phyloP scores from a whole-genome alignment of 805 yeast species.

The Pichia cephalocereana region DNA sequence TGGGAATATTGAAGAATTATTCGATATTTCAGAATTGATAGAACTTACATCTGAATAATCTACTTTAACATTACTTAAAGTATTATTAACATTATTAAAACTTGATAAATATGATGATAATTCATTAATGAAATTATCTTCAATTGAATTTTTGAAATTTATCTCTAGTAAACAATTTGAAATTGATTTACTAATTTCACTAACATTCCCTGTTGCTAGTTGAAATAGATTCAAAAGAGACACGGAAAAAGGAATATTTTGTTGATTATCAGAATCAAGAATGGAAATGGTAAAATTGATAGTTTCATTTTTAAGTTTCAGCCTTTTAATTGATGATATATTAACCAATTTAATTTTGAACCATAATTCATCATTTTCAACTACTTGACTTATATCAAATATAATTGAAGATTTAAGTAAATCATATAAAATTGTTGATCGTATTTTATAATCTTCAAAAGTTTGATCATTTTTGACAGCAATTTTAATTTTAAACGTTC shows the following conservation, averaged over 20 bases:
- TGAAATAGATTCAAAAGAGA: not conserved
- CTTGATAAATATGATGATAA: not conserved
- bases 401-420: not conserved
- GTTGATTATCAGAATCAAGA: not conserved
- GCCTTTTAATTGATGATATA: slow-evolving; percentile 1
- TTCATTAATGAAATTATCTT: not conserved
- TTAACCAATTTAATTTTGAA: not conserved
- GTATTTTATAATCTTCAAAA: not conserved
- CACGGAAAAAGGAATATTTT: not conserved
- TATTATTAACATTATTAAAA: not conserved
- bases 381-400: not conserved
- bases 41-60: not conserved
- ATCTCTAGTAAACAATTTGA: not conserved
- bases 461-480: not conserved
- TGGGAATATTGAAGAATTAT: not conserved
- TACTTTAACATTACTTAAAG: not conserved
- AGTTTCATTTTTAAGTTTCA: not conserved
- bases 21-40: not conserved
- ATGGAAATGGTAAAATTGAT: not conserved
- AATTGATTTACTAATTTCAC: not conserved
- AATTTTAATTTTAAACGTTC: not conserved
- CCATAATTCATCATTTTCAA: not conserved
- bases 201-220: not conserved
- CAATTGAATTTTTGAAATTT: not conserved
- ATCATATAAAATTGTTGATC: not conserved